These are phyloP conservation scores for Pseudoneurospora amorphoporcata DNA, from an alignment of 495 filamentous ascomycete species.

Conservation along the genomic window DNA sequence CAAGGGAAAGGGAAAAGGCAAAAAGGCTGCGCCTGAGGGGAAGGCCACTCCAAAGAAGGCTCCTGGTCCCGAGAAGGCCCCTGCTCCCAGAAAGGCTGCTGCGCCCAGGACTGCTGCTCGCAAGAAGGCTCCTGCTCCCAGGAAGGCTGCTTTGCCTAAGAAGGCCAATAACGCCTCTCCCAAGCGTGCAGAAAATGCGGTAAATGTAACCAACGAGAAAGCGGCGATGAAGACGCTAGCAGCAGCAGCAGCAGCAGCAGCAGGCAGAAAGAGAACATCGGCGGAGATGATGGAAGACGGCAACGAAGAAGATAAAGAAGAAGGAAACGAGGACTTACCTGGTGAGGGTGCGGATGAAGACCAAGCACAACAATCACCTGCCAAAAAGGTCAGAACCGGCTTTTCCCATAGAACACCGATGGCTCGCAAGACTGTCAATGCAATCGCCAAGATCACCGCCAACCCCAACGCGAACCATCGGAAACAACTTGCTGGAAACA, in stretches of 20 bases:
- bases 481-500: not conserved
- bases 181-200: not conserved
- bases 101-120: not conserved
- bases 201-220: not conserved
- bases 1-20: not conserved
- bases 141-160: not conserved
- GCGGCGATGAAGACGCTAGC: not conserved
- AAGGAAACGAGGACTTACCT: not conserved
- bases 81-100: not conserved
- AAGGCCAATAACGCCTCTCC: not conserved
- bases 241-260: too few relatives aligned
- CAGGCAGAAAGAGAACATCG: not conserved
- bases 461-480: not conserved
- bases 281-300: not conserved
- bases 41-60: not conserved
- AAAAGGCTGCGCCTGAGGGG: not conserved
- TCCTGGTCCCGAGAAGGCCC: not conserved
- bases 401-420: too few relatives aligned
- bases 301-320: not conserved
- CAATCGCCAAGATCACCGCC: not conserved
- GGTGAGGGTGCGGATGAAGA: not conserved
- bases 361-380: not conserved
- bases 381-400: not conserved
- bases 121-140: not conserved
- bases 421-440: not conserved